These are phyloP conservation scores for Cryptosporidium muris DNA, from an alignment of 169 alveolate species.

Conservation along the genomic window DNA sequence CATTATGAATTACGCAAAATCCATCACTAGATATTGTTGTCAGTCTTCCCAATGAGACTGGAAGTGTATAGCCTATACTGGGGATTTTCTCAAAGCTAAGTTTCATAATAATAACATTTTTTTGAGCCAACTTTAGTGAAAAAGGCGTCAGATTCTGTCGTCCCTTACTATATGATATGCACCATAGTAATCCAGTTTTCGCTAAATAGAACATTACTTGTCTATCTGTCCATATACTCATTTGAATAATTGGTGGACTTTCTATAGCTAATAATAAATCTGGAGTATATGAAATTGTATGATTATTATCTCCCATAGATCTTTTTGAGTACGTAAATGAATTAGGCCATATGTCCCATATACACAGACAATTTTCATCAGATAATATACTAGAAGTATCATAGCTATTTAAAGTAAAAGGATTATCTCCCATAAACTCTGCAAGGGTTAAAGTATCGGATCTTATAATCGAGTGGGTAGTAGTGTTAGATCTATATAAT, in stretches of 20 bases:
- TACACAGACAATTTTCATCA: constrained; percentile 58
- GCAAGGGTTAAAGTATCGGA: constrained; percentile 52
- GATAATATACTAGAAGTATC: neutral
- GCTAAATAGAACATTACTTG: constrained; percentile 5
- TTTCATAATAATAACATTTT: constrained; percentile 19
- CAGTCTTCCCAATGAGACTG: constrained; percentile 3
- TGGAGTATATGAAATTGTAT: neutral
- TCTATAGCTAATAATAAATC: constrained; percentile 49
- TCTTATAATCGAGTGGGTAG: neutral
- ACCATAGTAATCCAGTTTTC: constrained; percentile 21
- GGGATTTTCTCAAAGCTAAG: neutral
- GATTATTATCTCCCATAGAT: neutral
- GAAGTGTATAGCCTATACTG: neutral
- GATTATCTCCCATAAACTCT: constrained; percentile 66
- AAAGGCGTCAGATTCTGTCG: constrained; percentile 15
- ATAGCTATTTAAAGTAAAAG: neutral
- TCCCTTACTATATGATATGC: constrained; percentile 40
- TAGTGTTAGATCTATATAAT: neutral
- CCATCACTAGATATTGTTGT: constrained; percentile 54
- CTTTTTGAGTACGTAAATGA: neutral
- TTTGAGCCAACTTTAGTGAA: constrained; percentile 23
- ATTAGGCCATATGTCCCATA: constrained; percentile 61
- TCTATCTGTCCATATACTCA: constrained; percentile 25
- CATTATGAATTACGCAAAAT: constrained; percentile 3
- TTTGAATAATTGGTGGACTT: constrained; percentile 6